phyloP scores from a whole-genome alignment of 306 rosid species.

The Cicer chorassanicum region DNA sequence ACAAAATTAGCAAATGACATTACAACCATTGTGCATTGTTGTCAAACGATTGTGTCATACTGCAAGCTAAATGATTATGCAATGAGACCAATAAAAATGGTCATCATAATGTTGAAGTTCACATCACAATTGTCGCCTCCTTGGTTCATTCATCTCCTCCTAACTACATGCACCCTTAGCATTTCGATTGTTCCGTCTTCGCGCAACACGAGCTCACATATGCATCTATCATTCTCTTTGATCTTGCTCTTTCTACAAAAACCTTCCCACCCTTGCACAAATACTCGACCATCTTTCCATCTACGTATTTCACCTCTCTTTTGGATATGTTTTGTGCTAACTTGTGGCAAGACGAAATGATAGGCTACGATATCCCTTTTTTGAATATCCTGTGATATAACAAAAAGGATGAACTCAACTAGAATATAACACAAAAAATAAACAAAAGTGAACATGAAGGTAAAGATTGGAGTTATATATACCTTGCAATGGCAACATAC shows the following conservation, averaged over 20 bases:
- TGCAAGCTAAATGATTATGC: background rate
- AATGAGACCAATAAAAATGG: background rate
- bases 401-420: background rate
- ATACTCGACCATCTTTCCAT: slow-evolving; percentile 39
- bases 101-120: background rate
- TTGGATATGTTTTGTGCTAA: background rate
- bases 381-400: slow-evolving; percentile 23
- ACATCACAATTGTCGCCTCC: background rate
- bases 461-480: background rate
- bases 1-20: background rate
- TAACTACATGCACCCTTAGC: slow-evolving; percentile 39
- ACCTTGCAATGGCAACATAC: slow-evolving; percentile 44
- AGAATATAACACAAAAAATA: background rate
- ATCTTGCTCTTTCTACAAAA: slow-evolving; percentile 38
- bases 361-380: background rate
- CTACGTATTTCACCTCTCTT: background rate
- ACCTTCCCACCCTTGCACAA: slow-evolving; percentile 15
- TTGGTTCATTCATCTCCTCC: slow-evolving; percentile 3
- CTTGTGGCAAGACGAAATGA: slow-evolving; percentile 15
- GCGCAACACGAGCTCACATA: slow-evolving; percentile 42
- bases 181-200: background rate
- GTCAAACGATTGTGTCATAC: background rate
- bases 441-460: background rate
- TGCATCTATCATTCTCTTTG: slow-evolving; percentile 8
- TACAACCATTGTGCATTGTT: background rate